phyloP scores from a whole-genome alignment of 2,329 filamentous ascomycete genomes.

The Nemania sp. region DNA sequence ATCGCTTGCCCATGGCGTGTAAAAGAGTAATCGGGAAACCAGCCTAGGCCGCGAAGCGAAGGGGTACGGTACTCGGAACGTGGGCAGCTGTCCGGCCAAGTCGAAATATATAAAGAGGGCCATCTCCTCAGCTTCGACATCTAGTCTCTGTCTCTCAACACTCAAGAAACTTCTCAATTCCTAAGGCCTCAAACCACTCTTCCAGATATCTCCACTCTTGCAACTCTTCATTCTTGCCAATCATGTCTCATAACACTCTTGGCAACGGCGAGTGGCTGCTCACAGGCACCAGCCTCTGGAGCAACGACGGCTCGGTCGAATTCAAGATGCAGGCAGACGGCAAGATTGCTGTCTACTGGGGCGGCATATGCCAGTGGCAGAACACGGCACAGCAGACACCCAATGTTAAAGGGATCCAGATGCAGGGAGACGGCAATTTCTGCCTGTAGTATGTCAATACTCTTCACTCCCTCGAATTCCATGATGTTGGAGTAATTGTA shows the following conservation, averaged over 20 bases:
- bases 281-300: conserved; percentile 38
- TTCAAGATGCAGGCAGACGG: conserved; percentile 42
- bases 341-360: conserved; percentile 40
- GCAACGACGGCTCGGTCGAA: conserved; percentile 39
- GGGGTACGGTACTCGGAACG: no score
- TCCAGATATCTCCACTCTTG: no score
- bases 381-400: conserved; percentile 37
- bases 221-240: not conserved
- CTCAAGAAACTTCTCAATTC: not conserved
- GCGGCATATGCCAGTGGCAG: conserved; percentile 38
- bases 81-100: not conserved
- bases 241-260: conserved; percentile 35
- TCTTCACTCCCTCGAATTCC: not conserved
- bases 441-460: conserved; percentile 39
- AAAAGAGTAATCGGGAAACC: no score
- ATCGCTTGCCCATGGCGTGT: not conserved
- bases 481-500: not conserved
- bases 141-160: not conserved
- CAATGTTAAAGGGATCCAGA: conserved; percentile 38
- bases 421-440: conserved; percentile 42
- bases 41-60: no score
- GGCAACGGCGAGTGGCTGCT: conserved; percentile 42
- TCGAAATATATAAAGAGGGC: conserved; percentile 14
- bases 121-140: not conserved
- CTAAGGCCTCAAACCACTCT: not conserved